These are phyloP conservation scores for Picochlorum sp. DNA, from an alignment of 139 green algal species.

Conservation along the genomic window DNA sequence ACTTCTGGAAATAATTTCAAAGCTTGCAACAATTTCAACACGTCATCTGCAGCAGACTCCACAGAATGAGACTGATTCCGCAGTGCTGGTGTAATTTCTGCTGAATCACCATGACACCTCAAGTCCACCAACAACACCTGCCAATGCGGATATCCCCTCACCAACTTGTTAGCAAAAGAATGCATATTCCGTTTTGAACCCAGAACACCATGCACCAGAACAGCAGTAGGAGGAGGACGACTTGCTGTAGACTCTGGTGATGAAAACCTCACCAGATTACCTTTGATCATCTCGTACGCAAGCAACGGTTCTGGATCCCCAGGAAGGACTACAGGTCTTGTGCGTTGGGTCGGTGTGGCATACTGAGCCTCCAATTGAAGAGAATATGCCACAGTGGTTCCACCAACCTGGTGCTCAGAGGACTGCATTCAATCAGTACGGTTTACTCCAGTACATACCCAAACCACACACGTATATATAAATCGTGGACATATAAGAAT, in stretches of 20 bases:
- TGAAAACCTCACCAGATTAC: slow-evolving; percentile 36
- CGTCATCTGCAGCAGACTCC: slow-evolving; percentile 52
- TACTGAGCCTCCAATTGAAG: too few species aligned
- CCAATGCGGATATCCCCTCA: slow-evolving; percentile 68
- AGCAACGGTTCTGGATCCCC: slow-evolving; percentile 1
- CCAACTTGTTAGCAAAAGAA: slow-evolving; percentile 59
- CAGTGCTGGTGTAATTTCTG: slow-evolving; percentile 19
- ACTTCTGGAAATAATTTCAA: slow-evolving; percentile 80
- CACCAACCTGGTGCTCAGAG: too few species aligned
- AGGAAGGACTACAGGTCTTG: not conserved
- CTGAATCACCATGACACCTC: slow-evolving; percentile 80
- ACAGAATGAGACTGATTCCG: slow-evolving; percentile 47
- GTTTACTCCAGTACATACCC: too few species aligned
- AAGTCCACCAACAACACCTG: slow-evolving; percentile 91
- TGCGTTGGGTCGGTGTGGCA: not conserved
- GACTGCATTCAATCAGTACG: too few species aligned
- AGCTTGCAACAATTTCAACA: slow-evolving; percentile 60
- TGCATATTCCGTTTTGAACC: slow-evolving; percentile 78
- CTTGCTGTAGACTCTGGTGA: not conserved
- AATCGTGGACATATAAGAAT: too few species aligned
- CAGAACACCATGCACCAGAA: slow-evolving; percentile 92
- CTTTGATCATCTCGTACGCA: slow-evolving; percentile 53
- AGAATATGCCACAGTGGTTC: too few species aligned
- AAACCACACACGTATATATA: too few species aligned
- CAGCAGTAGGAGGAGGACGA: slow-evolving; percentile 65